Base-by-base conservation (phyloP, 352 stramenopile species). In the Paralagenidium karlingii region DNA sequence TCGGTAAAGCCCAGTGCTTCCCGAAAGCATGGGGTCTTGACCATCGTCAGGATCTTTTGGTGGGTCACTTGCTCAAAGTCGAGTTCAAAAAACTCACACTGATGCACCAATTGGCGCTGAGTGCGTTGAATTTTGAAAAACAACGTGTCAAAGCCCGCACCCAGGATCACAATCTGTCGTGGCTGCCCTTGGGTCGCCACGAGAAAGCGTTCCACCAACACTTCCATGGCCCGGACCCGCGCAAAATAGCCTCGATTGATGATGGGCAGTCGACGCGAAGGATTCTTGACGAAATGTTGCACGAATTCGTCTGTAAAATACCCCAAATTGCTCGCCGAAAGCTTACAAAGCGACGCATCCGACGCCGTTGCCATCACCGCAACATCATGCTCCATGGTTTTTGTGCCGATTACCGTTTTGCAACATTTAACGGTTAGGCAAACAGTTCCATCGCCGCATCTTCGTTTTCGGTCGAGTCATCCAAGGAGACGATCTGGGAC, bases 221-320 rank as follows among this genome's bases (percentile, higher is more conserved):
- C 48, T 54, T 91, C 73, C 29, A 94, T 52, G 3, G 65, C 71
- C 5, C 61, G 57, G 18, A 91, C 77, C 12, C 80, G 77, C 8
- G 80, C 77, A 53, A 90, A 94, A 53, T 94, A 94, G 1, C 80
- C 80, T 38, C 80, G 75, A 46, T 94, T 91, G 47, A 94, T 94
- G 42, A 94, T 65, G 18, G 80, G 80, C 77, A 91, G 87, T 47
- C 78, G 76, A 19, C 76, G 73, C 43, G 77, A 87, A 44, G 76
- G 74, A 24, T 43, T 21, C 67, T 83, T 86, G 48, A 89, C 73
- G 41, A 94, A 94, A 47, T 64, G 88, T 38, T 64, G 58, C 43
- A 80, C 68, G 51, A 84, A 94, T 24, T 75, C 44, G 48, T 94
- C 80, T 6, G 47, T 44, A 21, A 63, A 94, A 51, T 94, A 94